Conservation (phyloP, 257 asterid genomes). For the Cinchona pubescens region DNA sequence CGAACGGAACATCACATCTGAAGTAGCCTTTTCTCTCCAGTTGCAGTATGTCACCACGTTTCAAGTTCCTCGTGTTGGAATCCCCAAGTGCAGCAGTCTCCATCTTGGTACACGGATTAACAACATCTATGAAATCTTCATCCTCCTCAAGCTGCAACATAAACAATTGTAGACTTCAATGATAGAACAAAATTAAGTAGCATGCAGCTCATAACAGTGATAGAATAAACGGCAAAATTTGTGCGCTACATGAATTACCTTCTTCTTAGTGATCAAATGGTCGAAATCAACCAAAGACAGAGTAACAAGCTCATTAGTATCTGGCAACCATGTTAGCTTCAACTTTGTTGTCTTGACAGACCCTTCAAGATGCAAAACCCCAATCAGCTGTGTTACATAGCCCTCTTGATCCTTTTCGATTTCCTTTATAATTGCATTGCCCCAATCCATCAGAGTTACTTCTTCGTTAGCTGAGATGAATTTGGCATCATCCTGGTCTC, state of each 20-base stretch:
- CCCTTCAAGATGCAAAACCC: constrained; percentile 87
- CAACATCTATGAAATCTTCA: constrained; percentile 69
- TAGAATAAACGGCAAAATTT: neutral
- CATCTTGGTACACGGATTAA: constrained; percentile 63
- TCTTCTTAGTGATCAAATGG: constrained; percentile 84
- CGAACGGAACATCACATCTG: constrained; percentile 74
- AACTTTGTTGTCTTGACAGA: constrained; percentile 84
- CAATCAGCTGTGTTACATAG: constrained; percentile 54
- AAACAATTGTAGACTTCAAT: constrained; percentile 8
- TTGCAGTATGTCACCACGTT: constrained; percentile 77
- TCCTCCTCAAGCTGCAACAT: constrained; percentile 85
- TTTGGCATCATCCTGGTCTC: constrained; percentile 87
- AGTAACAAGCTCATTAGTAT: constrained; percentile 59
- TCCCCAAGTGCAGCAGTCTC: constrained; percentile 82
- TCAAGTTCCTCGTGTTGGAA: constrained; percentile 79
- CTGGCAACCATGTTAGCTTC: constrained; percentile 93
- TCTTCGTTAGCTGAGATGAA: constrained; percentile 70
- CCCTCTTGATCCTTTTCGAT: constrained; percentile 77
- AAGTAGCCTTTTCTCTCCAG: constrained; percentile 91
- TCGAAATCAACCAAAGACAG: constrained; percentile 73
- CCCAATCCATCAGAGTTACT: constrained; percentile 94
- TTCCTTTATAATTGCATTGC: constrained; percentile 78
- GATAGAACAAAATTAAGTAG: neutral
- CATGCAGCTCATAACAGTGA: neutral
- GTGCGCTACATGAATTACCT: no score